Conservation (phyloP, 2,329 filamentous ascomycete species). For the Fonsecaea pedrosoi region DNA sequence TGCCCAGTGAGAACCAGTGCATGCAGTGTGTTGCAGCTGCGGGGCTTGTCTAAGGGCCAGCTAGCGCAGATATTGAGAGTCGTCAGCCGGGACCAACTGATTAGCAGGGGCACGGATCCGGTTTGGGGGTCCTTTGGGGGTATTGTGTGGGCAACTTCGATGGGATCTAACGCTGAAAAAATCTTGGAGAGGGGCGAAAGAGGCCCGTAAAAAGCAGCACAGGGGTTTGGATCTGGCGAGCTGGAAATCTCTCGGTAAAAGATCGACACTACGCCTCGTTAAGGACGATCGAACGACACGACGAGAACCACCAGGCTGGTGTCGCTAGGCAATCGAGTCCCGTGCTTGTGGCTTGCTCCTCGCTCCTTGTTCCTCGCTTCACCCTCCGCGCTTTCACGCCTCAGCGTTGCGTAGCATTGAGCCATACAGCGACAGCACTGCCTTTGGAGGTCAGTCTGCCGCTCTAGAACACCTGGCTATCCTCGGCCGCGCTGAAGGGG, state of each 20-base stretch:
- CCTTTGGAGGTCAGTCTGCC: neutral
- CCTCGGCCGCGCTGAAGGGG: neutral
- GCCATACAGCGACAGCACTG: neutral
- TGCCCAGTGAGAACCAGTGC: neutral
- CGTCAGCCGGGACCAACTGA: conserved; percentile 1
- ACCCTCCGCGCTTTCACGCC: neutral
- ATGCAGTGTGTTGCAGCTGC: neutral
- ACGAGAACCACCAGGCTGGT: conserved; percentile 3
- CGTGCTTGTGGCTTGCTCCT: conserved; percentile 11
- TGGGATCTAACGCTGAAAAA: neutral
- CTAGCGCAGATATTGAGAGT: neutral
- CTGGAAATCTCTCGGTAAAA: conserved; percentile 20
- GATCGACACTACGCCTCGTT: conserved; percentile 19
- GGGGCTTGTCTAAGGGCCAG: neutral
- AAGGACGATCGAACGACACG: neutral
- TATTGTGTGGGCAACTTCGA: neutral
- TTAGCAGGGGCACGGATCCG: neutral
- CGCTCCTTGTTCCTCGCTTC: neutral
- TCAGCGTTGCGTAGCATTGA: neutral
- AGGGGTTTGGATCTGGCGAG: conserved; percentile 8
- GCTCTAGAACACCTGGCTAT: neutral
- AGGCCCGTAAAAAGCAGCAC: neutral
- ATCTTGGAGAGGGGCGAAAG: neutral
- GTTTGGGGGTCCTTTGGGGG: neutral
- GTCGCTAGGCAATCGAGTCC: conserved; percentile 1